Evolutionary conservation across 1,284 basidiomycete genomes (phyloP).

Genomic region (Ganoderma sp.): DNA sequence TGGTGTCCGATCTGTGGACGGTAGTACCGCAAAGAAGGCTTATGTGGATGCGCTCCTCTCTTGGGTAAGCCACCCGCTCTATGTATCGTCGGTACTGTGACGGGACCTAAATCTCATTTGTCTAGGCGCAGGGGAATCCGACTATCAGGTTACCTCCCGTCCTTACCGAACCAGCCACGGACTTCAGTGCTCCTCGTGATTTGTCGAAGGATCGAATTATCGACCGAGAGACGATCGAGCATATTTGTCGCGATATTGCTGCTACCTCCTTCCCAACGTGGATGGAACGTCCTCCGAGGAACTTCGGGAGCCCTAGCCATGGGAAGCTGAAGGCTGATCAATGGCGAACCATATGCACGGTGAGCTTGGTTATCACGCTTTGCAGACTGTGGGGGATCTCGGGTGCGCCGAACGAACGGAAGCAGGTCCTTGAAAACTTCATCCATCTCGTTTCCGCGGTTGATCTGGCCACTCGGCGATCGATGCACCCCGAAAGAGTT

Average conservation of each 20-base stretch:
- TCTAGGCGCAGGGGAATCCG: too few species aligned
- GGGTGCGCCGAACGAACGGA: not conserved
- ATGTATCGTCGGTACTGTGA: too few species aligned
- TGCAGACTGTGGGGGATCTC: slow-evolving; percentile 42
- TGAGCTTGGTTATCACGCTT: slow-evolving; percentile 43
- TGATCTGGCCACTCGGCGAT: slow-evolving; percentile 10
- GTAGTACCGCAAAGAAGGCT: too few species aligned
- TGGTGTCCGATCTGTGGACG: too few species aligned
- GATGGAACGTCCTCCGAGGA: slow-evolving; percentile 37
- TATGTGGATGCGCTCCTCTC: too few species aligned
- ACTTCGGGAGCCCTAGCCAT: slow-evolving; percentile 38
- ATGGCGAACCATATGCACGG: slow-evolving; percentile 40
- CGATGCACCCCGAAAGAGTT: slow-evolving; percentile 9
- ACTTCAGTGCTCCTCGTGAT: slow-evolving; percentile 3
- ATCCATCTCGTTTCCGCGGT: slow-evolving; percentile 17
- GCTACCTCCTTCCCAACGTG: slow-evolving; percentile 39
- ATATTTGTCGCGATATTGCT: slow-evolving; percentile 40
- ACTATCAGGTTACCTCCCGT: not conserved
- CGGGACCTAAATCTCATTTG: too few species aligned
- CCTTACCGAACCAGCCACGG: not conserved
- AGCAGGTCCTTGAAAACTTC: slow-evolving; percentile 45
- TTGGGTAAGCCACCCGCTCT: too few species aligned
- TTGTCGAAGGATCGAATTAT: not conserved
- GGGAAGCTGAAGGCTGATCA: slow-evolving; percentile 49
- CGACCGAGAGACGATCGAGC: slow-evolving; percentile 28